Evolutionary conservation across 768 basidiomycete genomes (phyloP).

Genomic region (Suillus variegatus): DNA sequence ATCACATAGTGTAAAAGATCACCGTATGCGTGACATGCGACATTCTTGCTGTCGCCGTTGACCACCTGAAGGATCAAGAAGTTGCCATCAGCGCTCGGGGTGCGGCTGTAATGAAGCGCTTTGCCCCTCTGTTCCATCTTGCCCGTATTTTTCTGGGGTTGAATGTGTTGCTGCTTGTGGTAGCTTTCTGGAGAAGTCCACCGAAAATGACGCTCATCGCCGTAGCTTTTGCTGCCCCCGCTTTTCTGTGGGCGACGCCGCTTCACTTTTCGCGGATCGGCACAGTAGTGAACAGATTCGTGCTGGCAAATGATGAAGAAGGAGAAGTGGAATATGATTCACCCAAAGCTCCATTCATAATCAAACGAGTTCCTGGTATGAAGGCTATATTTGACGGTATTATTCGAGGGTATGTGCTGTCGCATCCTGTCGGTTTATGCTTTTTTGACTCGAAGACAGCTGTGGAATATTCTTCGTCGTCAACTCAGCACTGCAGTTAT

Average conservation of each 20-base stretch:
- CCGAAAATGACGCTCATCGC: background rate
- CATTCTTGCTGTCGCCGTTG: background rate
- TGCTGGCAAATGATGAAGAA: background rate
- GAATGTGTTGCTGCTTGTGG: background rate
- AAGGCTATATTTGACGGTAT: background rate
- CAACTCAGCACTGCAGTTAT: background rate
- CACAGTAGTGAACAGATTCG: background rate
- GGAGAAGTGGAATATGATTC: background rate
- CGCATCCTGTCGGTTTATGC: background rate
- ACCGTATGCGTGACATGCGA: background rate
- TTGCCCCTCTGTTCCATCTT: background rate
- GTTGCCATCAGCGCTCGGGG: background rate
- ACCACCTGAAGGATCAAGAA: slow-evolving; percentile 1
- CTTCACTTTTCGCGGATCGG: background rate
- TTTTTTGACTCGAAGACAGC: background rate
- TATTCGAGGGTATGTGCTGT: background rate
- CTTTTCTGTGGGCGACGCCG: background rate
- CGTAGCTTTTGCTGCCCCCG: background rate
- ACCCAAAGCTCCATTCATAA: background rate
- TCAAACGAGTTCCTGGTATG: slow-evolving; percentile 1
- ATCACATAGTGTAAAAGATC: background rate
- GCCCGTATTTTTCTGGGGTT: background rate
- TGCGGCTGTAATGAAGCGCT: background rate
- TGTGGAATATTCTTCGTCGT: background rate
- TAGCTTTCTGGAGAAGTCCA: background rate